phyloP scores from a whole-genome alignment of 495 filamentous ascomycete species.

The Penicillium lagena region DNA sequence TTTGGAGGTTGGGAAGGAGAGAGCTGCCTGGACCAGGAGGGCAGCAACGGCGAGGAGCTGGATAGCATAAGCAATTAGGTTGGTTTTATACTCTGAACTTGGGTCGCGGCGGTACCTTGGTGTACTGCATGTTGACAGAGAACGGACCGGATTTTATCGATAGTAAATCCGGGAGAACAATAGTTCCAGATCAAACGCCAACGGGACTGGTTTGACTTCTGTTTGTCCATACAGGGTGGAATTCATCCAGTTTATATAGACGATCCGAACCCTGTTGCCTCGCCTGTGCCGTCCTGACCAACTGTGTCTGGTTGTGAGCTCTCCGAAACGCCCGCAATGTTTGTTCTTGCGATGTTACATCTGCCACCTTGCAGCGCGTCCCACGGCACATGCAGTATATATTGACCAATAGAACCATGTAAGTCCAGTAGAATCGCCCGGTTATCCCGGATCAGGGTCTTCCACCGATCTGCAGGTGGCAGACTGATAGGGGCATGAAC shows the following conservation, averaged over 20 bases:
- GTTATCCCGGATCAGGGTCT: neutral
- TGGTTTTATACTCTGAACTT: too few relatives aligned
- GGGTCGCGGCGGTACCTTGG: slow-evolving; percentile 12
- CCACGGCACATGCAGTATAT: too few relatives aligned
- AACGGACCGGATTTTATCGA: neutral
- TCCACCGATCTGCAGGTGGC: neutral
- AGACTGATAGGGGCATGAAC: neutral
- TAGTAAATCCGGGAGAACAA: too few relatives aligned
- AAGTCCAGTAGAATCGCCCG: neutral
- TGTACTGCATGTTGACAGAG: slow-evolving; percentile 20
- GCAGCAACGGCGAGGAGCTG: slow-evolving; percentile 15
- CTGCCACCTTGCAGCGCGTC: neutral
- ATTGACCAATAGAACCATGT: neutral
- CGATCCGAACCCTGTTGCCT: neutral
- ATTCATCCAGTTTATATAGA: slow-evolving; percentile 4
- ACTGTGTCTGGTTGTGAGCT: too few relatives aligned
- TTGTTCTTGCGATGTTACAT: neutral
- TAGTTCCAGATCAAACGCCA: too few relatives aligned
- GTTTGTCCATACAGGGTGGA: too few relatives aligned
- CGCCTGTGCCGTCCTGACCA: too few relatives aligned
- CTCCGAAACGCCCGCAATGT: neutral
- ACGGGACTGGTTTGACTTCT: too few relatives aligned
- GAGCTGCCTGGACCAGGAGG: too few relatives aligned
- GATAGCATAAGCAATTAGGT: neutral
- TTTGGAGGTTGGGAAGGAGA: slow-evolving; percentile 18